Base-by-base conservation (phyloP, 2,329 filamentous ascomycete species). In the Pseudocercospora pini-densiflorae region DNA sequence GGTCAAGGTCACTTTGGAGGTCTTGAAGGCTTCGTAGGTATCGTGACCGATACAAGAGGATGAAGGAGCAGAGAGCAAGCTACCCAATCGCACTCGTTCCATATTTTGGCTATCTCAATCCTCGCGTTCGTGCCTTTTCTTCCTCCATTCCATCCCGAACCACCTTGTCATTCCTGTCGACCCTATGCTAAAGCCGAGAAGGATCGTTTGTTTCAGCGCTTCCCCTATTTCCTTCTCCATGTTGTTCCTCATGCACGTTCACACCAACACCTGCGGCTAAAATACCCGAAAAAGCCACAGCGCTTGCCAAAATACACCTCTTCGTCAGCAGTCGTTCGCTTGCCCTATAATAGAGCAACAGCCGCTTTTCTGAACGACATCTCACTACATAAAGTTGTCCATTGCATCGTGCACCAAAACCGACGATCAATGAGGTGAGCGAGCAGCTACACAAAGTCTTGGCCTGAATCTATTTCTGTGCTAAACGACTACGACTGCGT, bases 11-110 rank as follows among this genome's bases (percentile, higher is more conserved):
- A 83, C 1, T 81, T 82, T 40, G 82, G 90, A 69, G 89, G 90
- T 0, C 77, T 94, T 19, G 90, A 93, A 67, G 90, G 90, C 0
- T 91, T 89, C 76, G 89, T 92, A 33, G 92, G 92, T 0, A 86
- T 81, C 67, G 86, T 93, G 23, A 72, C 71, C 1, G 75, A 77
- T 59, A 68, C 72, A 8, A 64, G 66, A 61, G 70, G 71, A 5
- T 77, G 68, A 86, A 21, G 40, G 23, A 19, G 27, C 16, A 57
- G 27, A 33, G 53, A 27, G 27, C 12, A 57, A 27, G 21, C 27
- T 23, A 3, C 12, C 53, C 53, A 51, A 27, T 51, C 21, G 47
- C 21, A 23, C 24, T 7, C 19, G 14, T 24, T 23, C 24, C 21
- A 23, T 23, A 27, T 51, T 51, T 27, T 51, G 8, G 47, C 47